Evolutionary conservation across 2,329 filamentous ascomycete genomes (phyloP).

Genomic region (Colletotrichum sp.): DNA sequence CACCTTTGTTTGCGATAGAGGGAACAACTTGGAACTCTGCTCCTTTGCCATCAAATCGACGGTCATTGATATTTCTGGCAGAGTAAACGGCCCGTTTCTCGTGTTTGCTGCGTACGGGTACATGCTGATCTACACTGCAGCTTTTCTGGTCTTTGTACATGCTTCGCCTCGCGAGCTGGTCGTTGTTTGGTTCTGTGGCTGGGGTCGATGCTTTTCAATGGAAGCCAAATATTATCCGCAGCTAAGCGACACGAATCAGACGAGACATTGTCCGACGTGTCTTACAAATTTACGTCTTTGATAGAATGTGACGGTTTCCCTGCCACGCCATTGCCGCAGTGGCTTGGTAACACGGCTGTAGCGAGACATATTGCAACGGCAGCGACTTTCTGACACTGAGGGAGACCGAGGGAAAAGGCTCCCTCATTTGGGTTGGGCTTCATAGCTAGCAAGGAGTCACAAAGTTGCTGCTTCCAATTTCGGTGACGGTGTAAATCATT

Average conservation of each 20-base stretch:
- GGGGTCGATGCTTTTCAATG: background rate
- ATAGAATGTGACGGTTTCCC: background rate
- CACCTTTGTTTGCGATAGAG: background rate
- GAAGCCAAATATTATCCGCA: background rate
- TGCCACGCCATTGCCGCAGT: background rate
- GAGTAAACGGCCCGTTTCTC: background rate
- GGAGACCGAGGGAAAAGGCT: background rate
- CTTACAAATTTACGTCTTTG: background rate
- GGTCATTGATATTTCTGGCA: background rate
- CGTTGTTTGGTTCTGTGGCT: background rate
- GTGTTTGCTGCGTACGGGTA: background rate
- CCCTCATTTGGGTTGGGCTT: background rate
- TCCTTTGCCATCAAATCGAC: background rate
- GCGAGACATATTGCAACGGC: background rate
- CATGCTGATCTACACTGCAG: background rate
- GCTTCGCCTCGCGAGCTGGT: background rate
- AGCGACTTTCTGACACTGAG: background rate
- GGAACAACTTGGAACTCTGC: background rate
- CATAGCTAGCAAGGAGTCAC: background rate
- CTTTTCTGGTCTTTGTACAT: background rate
- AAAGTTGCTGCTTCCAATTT: background rate
- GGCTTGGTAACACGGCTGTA: background rate
- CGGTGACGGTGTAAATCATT: background rate
- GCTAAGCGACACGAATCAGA: background rate
- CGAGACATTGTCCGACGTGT: background rate